phyloP scores from a whole-genome alignment of 805 yeast species.

The Myxozyma vanderwaltii region DNA sequence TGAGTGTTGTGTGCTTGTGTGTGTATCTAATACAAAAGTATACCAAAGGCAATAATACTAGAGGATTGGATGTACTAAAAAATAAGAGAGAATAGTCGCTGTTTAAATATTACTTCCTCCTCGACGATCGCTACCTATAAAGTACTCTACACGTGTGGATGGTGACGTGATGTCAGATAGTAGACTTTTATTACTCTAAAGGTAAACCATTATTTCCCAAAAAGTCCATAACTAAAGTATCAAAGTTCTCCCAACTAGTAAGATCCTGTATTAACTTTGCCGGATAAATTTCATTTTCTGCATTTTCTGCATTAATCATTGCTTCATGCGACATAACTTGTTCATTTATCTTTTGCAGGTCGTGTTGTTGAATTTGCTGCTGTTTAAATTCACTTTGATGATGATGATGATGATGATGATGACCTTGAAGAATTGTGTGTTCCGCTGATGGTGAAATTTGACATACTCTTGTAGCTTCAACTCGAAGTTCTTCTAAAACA shows the following conservation, averaged over 20 bases:
- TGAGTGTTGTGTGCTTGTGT: neutral
- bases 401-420: too few relatives aligned
- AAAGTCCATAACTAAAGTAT: constrained; percentile 25
- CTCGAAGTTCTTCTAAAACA: constrained; percentile 25
- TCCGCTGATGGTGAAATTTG: neutral
- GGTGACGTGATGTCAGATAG: too few relatives aligned
- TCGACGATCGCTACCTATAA: neutral
- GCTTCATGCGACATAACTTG: neutral
- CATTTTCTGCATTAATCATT: neutral
- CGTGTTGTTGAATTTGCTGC: too few relatives aligned
- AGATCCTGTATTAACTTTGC: constrained; percentile 7
- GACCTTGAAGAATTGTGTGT: neutral
- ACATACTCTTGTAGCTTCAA: constrained; percentile 13
- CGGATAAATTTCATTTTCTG: neutral
- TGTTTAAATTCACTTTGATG: too few relatives aligned
- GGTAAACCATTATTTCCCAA: constrained; percentile 12
- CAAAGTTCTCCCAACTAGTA: constrained; percentile 29
- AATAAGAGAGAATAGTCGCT: too few relatives aligned
- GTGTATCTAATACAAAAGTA: neutral
- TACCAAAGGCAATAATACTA: too few relatives aligned
- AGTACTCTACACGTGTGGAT: too few relatives aligned
- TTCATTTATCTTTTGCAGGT: neutral
- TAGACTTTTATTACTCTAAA: neutral
- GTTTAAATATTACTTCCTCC: neutral
- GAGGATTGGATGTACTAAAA: too few relatives aligned